Evolutionary conservation across 306 rosid species (phyloP).

Genomic region (Inga oerstediana): DNA sequence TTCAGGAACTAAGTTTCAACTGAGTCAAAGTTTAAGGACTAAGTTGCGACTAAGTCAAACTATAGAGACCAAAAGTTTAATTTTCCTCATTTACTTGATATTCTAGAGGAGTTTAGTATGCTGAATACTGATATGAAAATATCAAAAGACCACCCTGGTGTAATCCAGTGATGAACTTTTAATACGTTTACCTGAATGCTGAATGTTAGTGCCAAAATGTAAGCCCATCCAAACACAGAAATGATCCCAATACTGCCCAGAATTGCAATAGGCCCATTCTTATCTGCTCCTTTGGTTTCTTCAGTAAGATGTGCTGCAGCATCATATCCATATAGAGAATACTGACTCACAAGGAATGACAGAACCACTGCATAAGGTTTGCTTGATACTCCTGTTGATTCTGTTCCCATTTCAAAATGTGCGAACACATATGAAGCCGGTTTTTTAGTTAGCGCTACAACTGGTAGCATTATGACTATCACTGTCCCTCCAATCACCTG

Average conservation of each 20-base stretch:
- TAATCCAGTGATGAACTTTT: neutral
- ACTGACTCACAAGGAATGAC: slow-evolving; percentile 84
- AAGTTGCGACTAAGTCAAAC: too few species aligned
- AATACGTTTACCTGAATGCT: slow-evolving; percentile 70
- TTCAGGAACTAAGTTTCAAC: too few species aligned
- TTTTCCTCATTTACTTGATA: neutral
- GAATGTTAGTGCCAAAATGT: slow-evolving; percentile 86
- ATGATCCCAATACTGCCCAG: slow-evolving; percentile 77
- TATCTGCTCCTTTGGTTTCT: slow-evolving; percentile 91
- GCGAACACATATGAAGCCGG: slow-evolving; percentile 83
- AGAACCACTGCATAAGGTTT: slow-evolving; percentile 86
- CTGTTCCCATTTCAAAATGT: slow-evolving; percentile 54
- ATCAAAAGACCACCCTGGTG: neutral
- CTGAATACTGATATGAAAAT: neutral
- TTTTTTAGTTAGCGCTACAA: slow-evolving; percentile 68
- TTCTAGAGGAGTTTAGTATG: neutral
- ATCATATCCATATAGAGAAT: slow-evolving; percentile 87
- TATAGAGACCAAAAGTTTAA: too few species aligned
- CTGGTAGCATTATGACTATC: slow-evolving; percentile 77
- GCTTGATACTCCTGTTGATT: slow-evolving; percentile 72
- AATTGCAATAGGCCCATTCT: slow-evolving; percentile 86
- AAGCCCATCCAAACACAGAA: slow-evolving; percentile 85
- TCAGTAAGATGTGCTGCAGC: slow-evolving; percentile 93
- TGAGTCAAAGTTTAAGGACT: too few species aligned
- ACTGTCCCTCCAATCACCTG: slow-evolving; percentile 77